phyloP scores from a whole-genome alignment of 2,329 filamentous ascomycete genomes.

The Aspergillus ochraceoroseus region DNA sequence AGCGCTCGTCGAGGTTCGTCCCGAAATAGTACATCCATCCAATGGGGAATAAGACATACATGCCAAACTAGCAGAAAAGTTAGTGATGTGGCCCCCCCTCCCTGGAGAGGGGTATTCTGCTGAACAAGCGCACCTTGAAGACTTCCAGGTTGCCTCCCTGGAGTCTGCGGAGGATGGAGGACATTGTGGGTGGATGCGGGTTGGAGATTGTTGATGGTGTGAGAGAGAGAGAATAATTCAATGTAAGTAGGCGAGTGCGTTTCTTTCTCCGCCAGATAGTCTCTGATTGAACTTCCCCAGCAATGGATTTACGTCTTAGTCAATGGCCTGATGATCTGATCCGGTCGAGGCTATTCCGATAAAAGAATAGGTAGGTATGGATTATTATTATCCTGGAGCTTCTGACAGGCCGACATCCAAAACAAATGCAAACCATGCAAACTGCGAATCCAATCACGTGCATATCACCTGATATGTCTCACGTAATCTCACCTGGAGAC shows the following conservation, averaged over 20 bases:
- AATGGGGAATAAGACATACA: conserved; percentile 98
- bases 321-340: conserved; percentile 8
- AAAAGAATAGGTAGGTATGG: conserved; percentile 12
- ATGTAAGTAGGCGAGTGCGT: no score
- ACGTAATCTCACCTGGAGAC: background rate
- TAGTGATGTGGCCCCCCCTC: background rate
- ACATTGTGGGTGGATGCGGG: conserved; percentile 28
- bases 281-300: no score
- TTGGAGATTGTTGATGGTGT: conserved; percentile 5
- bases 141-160: conserved; percentile 87
- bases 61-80: conserved; percentile 68
- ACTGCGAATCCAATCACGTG: conserved; percentile 13
- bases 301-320: no score
- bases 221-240: background rate
- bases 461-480: conserved; percentile 7
- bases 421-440: conserved; percentile 19
- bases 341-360: conserved; percentile 7
- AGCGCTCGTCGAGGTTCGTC: conserved; percentile 91
- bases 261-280: no score
- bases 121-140: conserved; percentile 65
- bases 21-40: conserved; percentile 99
- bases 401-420: conserved; percentile 17
- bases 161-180: conserved; percentile 51
- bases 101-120: background rate
- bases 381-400: conserved; percentile 18